These are phyloP conservation scores for Chalciporus chontae DNA, from an alignment of 768 basidiomycete species.

Conservation along the genomic window DNA sequence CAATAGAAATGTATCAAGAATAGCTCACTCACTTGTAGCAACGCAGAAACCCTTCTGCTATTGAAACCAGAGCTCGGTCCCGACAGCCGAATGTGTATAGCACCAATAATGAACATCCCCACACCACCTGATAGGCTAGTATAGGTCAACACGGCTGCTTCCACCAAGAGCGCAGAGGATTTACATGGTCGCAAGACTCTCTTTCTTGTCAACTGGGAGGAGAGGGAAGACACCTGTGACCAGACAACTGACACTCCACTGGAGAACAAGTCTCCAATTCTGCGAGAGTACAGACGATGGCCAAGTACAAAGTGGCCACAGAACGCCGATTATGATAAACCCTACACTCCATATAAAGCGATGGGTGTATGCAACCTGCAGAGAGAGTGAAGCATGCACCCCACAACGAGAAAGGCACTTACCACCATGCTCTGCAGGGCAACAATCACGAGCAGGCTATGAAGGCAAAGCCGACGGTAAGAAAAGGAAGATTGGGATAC, in stretches of 20 bases:
- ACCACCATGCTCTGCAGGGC: conserved; percentile 73
- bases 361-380: conserved; percentile 66
- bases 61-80: neutral
- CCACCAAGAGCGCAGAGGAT: conserved; percentile 19
- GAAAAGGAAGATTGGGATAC: conserved; percentile 24
- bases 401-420: conserved; percentile 27
- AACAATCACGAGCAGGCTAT: conserved; percentile 33
- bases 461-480: conserved; percentile 19
- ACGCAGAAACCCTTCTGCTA: conserved; percentile 1
- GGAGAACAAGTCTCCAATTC: conserved; percentile 25
- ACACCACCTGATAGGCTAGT: conserved; percentile 46
- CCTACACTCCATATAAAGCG: conserved; percentile 72
- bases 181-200: conserved; percentile 59
- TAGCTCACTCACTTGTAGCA: conserved; percentile 23
- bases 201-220: conserved; percentile 67
- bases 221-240: conserved; percentile 66
- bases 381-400: conserved; percentile 1
- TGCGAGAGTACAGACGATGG: conserved; percentile 28
- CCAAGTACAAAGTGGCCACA: conserved; percentile 66
- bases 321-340: conserved; percentile 52
- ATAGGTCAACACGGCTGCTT: conserved; percentile 7
- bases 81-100: conserved; percentile 12
- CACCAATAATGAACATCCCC: conserved; percentile 39
- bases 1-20: neutral
- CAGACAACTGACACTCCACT: conserved; percentile 52